Conservation (phyloP, 768 basidiomycete genomes). For the Dacryopinax primogenitus region DNA sequence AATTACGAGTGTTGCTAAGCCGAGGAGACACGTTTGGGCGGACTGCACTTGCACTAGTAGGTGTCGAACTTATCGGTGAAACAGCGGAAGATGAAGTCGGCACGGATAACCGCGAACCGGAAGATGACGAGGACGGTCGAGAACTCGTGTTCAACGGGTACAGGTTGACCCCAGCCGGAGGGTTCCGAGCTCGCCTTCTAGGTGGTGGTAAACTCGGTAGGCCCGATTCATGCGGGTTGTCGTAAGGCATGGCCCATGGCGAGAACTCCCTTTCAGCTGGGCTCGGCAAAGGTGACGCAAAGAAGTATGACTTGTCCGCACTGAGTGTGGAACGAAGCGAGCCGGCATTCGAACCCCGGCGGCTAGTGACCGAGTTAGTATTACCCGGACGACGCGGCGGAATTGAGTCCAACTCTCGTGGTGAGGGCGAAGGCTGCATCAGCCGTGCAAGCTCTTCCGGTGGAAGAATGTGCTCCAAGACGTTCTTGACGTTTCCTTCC, state of each 20-base stretch:
- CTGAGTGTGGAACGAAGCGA: background rate
- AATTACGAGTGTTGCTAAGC: background rate
- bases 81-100: background rate
- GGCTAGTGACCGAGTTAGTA: background rate
- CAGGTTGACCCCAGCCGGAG: background rate
- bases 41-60: background rate
- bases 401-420: background rate
- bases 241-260: background rate
- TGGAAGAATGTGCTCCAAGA: background rate
- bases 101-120: background rate
- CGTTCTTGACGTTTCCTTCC: background rate
- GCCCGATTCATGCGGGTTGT: background rate
- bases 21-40: background rate
- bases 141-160: background rate
- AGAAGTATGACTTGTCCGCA: constrained; percentile 1
- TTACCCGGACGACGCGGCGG: background rate
- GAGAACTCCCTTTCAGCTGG: background rate
- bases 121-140: background rate
- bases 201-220: background rate
- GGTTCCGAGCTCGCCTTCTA: background rate
- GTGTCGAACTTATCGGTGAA: background rate
- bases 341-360: background rate
- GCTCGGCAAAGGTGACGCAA: background rate
- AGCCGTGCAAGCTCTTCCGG: background rate
- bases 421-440: background rate